phyloP scores from a whole-genome alignment of 257 asterid species.

The Parsonsia alboflavescens region DNA sequence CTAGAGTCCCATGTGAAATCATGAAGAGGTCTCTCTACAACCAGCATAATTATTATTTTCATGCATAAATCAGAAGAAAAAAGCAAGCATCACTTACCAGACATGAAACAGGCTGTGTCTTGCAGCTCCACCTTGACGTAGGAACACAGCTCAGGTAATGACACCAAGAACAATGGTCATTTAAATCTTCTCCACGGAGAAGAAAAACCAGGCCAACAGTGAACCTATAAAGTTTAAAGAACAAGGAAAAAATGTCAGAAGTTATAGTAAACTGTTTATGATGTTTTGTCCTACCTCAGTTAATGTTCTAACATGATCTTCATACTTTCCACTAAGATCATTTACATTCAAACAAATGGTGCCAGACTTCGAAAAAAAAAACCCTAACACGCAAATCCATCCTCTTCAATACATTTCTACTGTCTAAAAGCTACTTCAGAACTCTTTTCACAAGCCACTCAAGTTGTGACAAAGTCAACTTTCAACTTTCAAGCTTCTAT shows the following conservation, averaged over 20 bases:
- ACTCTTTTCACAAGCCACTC: not conserved
- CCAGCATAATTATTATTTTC: not conserved
- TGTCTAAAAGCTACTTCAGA: not conserved
- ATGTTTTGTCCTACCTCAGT: not conserved
- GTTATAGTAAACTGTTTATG: not conserved
- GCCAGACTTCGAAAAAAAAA: not conserved
- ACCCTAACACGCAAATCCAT: too few relatives aligned
- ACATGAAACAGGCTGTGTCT: slow-evolving; percentile 58
- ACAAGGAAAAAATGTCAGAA: not conserved
- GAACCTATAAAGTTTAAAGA: slow-evolving; percentile 33
- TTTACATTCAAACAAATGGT: not conserved
- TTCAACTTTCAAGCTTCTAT: not conserved
- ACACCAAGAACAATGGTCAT: slow-evolving; percentile 87
- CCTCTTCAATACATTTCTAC: not conserved
- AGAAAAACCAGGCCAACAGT: slow-evolving; percentile 63
- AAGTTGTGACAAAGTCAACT: not conserved
- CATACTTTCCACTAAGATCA: not conserved
- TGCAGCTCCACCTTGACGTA: slow-evolving; percentile 79
- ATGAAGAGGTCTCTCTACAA: not conserved
- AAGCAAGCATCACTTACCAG: slow-evolving; percentile 35
- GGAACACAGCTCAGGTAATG: slow-evolving; percentile 90
- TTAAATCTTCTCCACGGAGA: slow-evolving; percentile 77
- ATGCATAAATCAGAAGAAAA: not conserved
- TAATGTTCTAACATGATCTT: not conserved
- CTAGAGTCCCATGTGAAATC: not conserved